These are phyloP conservation scores for Carallia brachiata DNA, from an alignment of 345 rosid species.

Conservation along the genomic window DNA sequence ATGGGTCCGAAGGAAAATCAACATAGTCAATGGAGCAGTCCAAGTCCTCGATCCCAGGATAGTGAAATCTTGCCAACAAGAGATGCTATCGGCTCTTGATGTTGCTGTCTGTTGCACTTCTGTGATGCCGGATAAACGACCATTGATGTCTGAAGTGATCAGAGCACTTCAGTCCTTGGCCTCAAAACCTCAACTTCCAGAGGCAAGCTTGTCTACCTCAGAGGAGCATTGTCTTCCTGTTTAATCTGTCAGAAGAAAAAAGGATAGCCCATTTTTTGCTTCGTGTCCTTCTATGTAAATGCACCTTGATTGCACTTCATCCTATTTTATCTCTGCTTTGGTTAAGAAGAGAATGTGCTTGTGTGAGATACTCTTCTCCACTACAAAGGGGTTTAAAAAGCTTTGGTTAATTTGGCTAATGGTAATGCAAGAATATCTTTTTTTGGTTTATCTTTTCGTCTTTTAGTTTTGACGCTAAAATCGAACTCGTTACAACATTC, in stretches of 20 bases:
- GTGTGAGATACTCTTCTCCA: constrained; percentile 6
- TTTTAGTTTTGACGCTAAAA: not conserved
- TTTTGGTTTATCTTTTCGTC: not conserved
- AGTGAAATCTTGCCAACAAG: constrained; percentile 41
- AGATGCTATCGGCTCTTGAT: constrained; percentile 70
- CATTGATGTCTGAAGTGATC: constrained; percentile 62
- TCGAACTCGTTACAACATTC: no score
- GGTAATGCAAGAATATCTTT: not conserved
- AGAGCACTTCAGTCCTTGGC: constrained; percentile 55
- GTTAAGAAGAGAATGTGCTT: not conserved
- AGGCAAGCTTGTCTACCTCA: constrained; percentile 21
- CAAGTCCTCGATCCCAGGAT: constrained; percentile 74
- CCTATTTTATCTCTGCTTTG: not conserved
- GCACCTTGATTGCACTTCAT: constrained; percentile 12
- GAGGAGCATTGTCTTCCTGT: constrained; percentile 23
- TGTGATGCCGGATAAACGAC: constrained; percentile 76
- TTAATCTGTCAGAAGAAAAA: not conserved
- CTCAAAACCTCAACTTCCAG: constrained; percentile 23
- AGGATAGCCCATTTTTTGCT: not conserved
- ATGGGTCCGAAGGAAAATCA: constrained; percentile 87
- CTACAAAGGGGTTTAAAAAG: constrained; percentile 1
- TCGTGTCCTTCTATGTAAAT: constrained; percentile 14
- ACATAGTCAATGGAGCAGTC: constrained; percentile 63
- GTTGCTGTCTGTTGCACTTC: constrained; percentile 75
- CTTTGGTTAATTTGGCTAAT: not conserved